Evolutionary conservation across 257 asterid genomes (phyloP), one percentile per base, ranked within the genome.

Genomic region (Oldenlandia corymbosa): DNA sequence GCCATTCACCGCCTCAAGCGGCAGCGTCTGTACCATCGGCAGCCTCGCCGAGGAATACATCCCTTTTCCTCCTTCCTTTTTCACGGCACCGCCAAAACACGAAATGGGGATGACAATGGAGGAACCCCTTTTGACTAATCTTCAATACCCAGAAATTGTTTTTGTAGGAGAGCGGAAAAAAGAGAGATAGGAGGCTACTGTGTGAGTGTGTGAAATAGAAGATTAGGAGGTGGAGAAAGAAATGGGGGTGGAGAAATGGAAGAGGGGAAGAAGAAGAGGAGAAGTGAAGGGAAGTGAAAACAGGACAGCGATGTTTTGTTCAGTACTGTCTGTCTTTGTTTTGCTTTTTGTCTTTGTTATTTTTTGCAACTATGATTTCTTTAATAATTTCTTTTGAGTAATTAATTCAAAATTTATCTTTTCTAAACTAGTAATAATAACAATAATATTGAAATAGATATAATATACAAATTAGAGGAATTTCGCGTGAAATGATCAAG

Each of bases 231-330:
- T n/a, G n/a, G n/a, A n/a, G n/a, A n/a, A n/a, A n/a, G n/a, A n/a
- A 3, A 9, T 34, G 39, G 9, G 39, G 9, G 39, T 3, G 49
- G 71, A 52, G 58, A 52, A 48, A n/a, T 37, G 2, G 26, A 73
- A 42, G 37, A 45, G 18, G 68, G 55, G 52, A 7, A 75, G 66
- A 58, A 21, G 49, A 37, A 42, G 70, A 34, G 9, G 24, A 24
- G 11, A 39, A 34, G 10, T 11, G 34, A 13, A 18, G 34, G 7
- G 46, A 49, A 0, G 18, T 6, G 68, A 7, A 31, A 31, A 58
- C 31, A 16, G 74, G 85, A 79, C 79, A 74, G 87, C 88, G 81
- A 79, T 73, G 88, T 83, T 70, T 70, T 76, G 85, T 82, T 71
- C 60, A 78, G 83, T 79, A 68, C 81, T 75, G 85, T 82, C 75